Evolutionary conservation across 2,329 filamentous ascomycete genomes (phyloP).

Genomic region (Aspergillus sp.): DNA sequence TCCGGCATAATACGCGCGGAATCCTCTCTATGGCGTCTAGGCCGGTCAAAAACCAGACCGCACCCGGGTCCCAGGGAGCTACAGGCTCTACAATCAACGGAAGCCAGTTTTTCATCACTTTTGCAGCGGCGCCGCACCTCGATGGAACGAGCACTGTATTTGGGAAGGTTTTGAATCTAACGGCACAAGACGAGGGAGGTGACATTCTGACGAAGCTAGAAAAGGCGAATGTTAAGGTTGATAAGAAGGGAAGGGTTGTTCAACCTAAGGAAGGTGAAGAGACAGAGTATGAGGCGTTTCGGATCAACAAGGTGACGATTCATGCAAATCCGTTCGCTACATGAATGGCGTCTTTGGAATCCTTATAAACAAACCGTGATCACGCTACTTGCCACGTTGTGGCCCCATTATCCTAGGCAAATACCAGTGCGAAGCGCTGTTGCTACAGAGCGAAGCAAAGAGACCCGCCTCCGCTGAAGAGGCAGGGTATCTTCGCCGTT

Average conservation of each 20-base stretch:
- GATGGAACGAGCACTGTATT: constrained; percentile 69
- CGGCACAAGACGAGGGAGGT: constrained; percentile 44
- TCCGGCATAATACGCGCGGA: constrained; percentile 58
- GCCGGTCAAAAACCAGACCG: constrained; percentile 43
- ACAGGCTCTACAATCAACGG: constrained; percentile 49
- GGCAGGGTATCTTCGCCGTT: neutral
- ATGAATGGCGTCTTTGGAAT: constrained; percentile 30
- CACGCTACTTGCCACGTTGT: neutral
- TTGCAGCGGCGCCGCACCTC: constrained; percentile 61
- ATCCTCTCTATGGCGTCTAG: constrained; percentile 62
- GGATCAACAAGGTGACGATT: constrained; percentile 58
- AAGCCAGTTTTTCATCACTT: constrained; percentile 65
- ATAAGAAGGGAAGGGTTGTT: constrained; percentile 61
- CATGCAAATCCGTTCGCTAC: constrained; percentile 66
- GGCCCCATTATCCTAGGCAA: neutral
- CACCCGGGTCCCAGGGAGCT: constrained; percentile 47
- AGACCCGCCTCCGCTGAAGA: neutral
- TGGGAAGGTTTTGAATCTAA: constrained; percentile 55
- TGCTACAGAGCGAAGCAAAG: neutral
- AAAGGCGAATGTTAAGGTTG: constrained; percentile 59
- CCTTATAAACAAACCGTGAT: neutral
- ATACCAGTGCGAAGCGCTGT: neutral
- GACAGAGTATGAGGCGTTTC: constrained; percentile 49
- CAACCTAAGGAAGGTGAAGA: constrained; percentile 43
- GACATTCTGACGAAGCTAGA: constrained; percentile 53